Percentiles rank a stretch among this genome's conserved stretches.
Evolutionary conservation across 129 eudicot species (phyloP).

Genomic region (Centaurea solstitialis): DNA sequence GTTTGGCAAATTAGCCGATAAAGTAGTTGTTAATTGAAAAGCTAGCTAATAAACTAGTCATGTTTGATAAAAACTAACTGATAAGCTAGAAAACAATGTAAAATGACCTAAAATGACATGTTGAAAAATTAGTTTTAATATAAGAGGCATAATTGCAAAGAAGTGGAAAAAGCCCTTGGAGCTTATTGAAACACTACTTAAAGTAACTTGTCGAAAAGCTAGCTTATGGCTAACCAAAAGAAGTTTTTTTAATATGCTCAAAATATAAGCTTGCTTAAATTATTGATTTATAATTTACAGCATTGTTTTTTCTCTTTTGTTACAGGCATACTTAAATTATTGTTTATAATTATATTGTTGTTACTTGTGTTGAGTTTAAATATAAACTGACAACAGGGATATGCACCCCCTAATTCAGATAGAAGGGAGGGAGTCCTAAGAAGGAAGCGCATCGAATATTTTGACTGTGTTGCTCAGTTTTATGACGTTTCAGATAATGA

Average conservation of each 20-base stretch:
- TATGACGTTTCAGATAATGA: slow-evolving; percentile 89
- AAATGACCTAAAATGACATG: neutral
- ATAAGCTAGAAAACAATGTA: neutral
- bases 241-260: neutral
- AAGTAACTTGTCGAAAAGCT: neutral
- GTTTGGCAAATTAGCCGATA: neutral
- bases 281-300: neutral
- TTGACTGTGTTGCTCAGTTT: slow-evolving; percentile 84
- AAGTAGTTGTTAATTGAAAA: neutral
- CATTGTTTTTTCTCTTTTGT: neutral
- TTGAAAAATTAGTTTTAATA: neutral
- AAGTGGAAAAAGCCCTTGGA: neutral
- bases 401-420: slow-evolving; percentile 99
- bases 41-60: neutral
- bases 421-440: slow-evolving; percentile 98
- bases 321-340: neutral
- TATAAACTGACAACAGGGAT: slow-evolving; percentile 96
- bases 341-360: slow-evolving; percentile 9
- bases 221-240: neutral
- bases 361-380: slow-evolving; percentile 48
- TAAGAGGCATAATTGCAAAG: neutral
- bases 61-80: neutral
- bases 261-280: neutral
- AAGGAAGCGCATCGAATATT: slow-evolving; percentile 91
- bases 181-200: neutral